These are phyloP conservation scores for Eucalyptus regnans DNA, from an alignment of 345 rosid genomes.

Conservation along the genomic window DNA sequence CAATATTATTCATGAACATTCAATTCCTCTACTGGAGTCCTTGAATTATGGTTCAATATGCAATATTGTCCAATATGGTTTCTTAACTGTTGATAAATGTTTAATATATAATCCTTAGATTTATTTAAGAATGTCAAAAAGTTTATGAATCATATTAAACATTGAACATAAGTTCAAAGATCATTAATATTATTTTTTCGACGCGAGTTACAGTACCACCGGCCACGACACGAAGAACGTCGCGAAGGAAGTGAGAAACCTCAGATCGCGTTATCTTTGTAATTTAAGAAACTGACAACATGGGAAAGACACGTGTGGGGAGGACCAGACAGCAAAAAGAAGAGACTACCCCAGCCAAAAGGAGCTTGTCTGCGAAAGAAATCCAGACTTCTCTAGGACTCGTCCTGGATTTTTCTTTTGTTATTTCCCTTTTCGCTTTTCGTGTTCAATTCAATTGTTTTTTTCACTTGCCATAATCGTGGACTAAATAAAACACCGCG, in stretches of 20 bases:
- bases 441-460: not conserved
- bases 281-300: too few species aligned
- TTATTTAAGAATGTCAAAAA: too few species aligned
- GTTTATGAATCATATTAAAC: rapidly evolving
- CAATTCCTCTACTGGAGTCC: rapidly evolving
- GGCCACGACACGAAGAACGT: too few species aligned
- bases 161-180: too few species aligned
- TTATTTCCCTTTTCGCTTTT: not conserved
- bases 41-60: too few species aligned
- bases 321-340: not conserved
- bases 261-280: too few species aligned
- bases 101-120: too few species aligned
- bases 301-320: too few species aligned
- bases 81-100: rapidly evolving
- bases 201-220: too few species aligned
- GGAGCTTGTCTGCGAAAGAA: not conserved
- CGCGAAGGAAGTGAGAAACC: too few species aligned
- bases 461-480: not conserved
- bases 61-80: too few species aligned
- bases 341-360: not conserved
- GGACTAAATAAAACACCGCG: not conserved
- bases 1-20: rapidly evolving
- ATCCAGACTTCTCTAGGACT: not conserved
- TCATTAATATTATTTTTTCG: too few species aligned
- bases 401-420: not conserved